Evolutionary conservation across 352 stramenopile species (phyloP), one percentile per base, ranked within the genome.

Genomic region (Bremia lactucae): DNA sequence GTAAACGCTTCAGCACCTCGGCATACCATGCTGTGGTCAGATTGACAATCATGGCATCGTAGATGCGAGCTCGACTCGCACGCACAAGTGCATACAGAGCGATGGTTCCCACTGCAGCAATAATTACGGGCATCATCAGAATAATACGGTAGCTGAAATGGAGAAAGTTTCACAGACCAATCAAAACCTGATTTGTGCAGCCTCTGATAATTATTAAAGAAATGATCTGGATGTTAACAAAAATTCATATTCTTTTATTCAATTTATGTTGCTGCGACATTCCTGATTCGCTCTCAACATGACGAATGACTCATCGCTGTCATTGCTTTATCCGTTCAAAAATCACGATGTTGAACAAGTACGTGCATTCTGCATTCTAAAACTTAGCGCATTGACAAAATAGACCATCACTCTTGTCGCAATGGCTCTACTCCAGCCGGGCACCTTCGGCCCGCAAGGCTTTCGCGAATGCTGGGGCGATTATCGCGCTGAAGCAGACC

Each of bases 391-490:
- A n/a, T n/a, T n/a, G n/a, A n/a, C n/a, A 14, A n/a, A 7, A 37
- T 19, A 11, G 46, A 52, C n/a, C 33, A 49, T 55, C 40, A 38
- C 22, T 49, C 19, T 2, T 42, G 36, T 14, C 14, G 2, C 15
- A 61, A n/a, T 55, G 38, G 39, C 48, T 26, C 21, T 41, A n/a
- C 54, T 50, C 14, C 43, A 42, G 31, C 33, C 36, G 15, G 34
- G 45, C 31, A 39, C 6, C 37, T 86, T 72, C 52, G 68, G 63
- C 37, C 49, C 70, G 2, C 46, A 53, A 23, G 96, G 96, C 62
- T 97, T 96, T 68, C 95, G 95, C 60, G 86, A 98, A 48, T 97
- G 97, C 62, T 68, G 57, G 14, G 90, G 96, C 58, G 90, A 96
- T 59, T 90, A 90, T 38, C 83, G 81, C 47, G 59, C 78, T 20